Percentiles rank a stretch among this genome's conserved stretches.
Evolutionary conservation across 495 filamentous ascomycete genomes (phyloP).

Genomic region (Annulohypoxylon stygium): DNA sequence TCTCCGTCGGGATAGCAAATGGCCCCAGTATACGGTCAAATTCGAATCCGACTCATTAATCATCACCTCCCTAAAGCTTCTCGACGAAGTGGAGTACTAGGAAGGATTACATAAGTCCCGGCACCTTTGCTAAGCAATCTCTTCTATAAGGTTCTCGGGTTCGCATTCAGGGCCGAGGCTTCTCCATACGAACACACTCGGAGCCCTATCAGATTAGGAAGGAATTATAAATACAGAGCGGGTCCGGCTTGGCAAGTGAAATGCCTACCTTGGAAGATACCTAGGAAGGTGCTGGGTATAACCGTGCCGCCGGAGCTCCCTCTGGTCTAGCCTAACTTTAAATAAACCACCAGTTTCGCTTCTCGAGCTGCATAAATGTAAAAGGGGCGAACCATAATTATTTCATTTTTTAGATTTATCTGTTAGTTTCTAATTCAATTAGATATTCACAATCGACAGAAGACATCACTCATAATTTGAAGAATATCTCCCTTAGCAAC

Average conservation of each 20-base stretch:
- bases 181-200: background rate
- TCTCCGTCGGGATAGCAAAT: background rate
- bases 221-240: background rate
- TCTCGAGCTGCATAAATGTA: background rate
- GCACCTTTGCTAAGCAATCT: background rate
- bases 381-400: background rate
- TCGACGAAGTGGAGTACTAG: constrained; percentile 6
- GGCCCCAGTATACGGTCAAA: background rate
- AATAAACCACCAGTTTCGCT: background rate
- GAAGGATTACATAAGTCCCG: background rate
- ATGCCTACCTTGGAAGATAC: background rate
- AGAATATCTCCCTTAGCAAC: background rate
- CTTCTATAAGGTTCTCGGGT: background rate
- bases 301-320: background rate
- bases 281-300: background rate
- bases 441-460: background rate
- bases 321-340: background rate
- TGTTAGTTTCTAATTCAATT: background rate
- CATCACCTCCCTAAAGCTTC: background rate
- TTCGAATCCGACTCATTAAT: background rate
- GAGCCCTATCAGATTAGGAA: background rate
- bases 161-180: background rate
- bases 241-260: background rate
- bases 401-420: background rate
- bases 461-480: background rate